Evolutionary conservation across 345 rosid genomes (phyloP), one percentile per base, ranked within the genome.

Genomic region (Moringa oleifera): DNA sequence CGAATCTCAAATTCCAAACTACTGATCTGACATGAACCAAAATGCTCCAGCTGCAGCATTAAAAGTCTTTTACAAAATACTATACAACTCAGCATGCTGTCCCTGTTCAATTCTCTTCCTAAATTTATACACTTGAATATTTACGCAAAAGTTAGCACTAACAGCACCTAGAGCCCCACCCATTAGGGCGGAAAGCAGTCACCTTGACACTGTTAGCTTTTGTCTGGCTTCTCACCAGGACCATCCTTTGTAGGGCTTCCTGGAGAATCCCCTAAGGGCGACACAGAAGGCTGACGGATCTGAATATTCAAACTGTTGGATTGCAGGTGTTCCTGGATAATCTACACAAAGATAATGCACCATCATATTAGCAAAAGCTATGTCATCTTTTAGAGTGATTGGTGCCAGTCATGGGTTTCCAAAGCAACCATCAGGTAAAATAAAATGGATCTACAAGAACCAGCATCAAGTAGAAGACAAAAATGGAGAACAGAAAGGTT

Each of bases 31-130:
- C 45, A 52, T 23, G 63, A 55, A 52, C 61, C 63, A 53, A 65
- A 61, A 70, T 23, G 71, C 66, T 60, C 68, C 49, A 20, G 59
- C 57, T 37, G 66, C 59, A 45, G 59, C 62, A 55, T 67, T 55
- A 16, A 20, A 58, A 20, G 51, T 59, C 22, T 15, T 55, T 33
- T 31, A 55, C 54, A 17, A 51, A 62, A 63, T 36, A 61, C 77
- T 66, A 58, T 72, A 81, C 80, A 78, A 78, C 76, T 73, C 65
- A 58, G 77, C 77, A 71, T 36, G 63, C 61, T 56, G 53, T 57
- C 19, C 68, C 61, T 51, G 51, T 61, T 71, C 69, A 37, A 22
- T 77, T 41, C 47, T 65, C 71, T 68, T 68, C 81, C 75, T 72
- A 74, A 60, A 36, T 76, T 73, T 73, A 28, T 76, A 81, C 77